Percentiles rank a stretch among this genome's conserved stretches.
These are phyloP conservation scores for Backusella westeae DNA, from an alignment of 192 early-diverging fungal genomes.

Conservation along the genomic window DNA sequence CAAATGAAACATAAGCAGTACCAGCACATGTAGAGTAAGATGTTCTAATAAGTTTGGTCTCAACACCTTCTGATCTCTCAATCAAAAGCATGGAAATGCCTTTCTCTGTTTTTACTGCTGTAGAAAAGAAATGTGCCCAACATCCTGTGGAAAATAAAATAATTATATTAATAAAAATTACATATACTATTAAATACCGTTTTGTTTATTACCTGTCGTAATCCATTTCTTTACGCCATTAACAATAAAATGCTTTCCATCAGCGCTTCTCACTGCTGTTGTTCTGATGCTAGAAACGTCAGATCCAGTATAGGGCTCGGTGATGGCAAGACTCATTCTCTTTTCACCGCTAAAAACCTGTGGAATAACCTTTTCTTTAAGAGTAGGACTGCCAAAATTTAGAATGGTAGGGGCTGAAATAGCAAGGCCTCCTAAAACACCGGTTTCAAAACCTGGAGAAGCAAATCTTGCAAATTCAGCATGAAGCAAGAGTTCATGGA, in stretches of 20 bases:
- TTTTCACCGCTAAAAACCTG: constrained; percentile 68
- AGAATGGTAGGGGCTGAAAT: constrained; percentile 81
- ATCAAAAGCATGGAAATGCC: constrained; percentile 72
- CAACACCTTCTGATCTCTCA: constrained; percentile 57
- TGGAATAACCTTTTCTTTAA: constrained; percentile 58
- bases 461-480: constrained; percentile 77
- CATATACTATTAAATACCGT: constrained; percentile 46
- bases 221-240: constrained; percentile 89
- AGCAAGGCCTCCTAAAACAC: constrained; percentile 65
- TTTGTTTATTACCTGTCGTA: constrained; percentile 58
- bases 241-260: constrained; percentile 79
- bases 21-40: constrained; percentile 65
- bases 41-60: constrained; percentile 64
- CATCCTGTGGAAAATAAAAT: constrained; percentile 28
- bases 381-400: constrained; percentile 65
- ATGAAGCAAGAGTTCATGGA: constrained; percentile 64
- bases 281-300: constrained; percentile 80
- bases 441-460: constrained; percentile 69
- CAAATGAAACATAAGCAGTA: constrained; percentile 60
- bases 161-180: constrained; percentile 62
- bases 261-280: constrained; percentile 56
- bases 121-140: constrained; percentile 31
- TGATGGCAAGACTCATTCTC: constrained; percentile 81
- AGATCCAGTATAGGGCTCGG: constrained; percentile 70
- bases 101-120: constrained; percentile 29